Percentiles rank a stretch among this genome's conserved stretches.
Conservation (phyloP, 2,329 filamentous ascomycete genomes). For the Alternaria hordeiaustralica region DNA sequence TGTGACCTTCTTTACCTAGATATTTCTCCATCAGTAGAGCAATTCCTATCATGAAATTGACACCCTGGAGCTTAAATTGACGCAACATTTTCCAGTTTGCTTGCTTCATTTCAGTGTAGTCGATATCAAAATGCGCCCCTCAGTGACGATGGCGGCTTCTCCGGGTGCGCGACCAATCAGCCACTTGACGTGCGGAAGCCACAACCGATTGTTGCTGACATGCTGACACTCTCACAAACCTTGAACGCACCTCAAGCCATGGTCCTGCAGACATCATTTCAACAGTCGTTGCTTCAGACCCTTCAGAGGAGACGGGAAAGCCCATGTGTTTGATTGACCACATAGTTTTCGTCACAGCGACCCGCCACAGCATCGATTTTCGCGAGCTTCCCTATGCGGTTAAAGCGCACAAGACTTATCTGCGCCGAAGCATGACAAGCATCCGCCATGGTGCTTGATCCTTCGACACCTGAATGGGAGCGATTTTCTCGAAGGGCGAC, state of each 20-base stretch:
- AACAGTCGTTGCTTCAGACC: not conserved
- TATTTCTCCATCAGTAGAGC: not conserved
- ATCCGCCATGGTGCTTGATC: slow-evolving; percentile 30
- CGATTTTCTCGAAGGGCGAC: not conserved
- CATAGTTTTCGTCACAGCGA: not conserved
- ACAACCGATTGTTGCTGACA: not conserved
- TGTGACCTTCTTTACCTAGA: not conserved
- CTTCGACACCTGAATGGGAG: not conserved
- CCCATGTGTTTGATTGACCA: not conserved
- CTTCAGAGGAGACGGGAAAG: not conserved
- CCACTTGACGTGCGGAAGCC: not conserved
- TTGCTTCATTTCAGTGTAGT: not conserved
- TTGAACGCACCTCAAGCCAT: not conserved
- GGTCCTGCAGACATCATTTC: not conserved
- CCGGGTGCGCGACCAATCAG: not conserved
- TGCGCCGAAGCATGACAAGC: slow-evolving; percentile 27
- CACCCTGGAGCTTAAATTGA: not conserved
- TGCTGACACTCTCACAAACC: not conserved
- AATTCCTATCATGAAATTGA: not conserved
- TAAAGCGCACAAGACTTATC: slow-evolving; percentile 21
- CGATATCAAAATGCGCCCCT: not conserved
- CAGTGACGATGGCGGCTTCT: not conserved
- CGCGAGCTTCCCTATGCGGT: slow-evolving; percentile 27
- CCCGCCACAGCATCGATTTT: not conserved
- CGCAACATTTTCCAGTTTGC: not conserved